Conservation (phyloP, 2,329 filamentous ascomycete species). For the Ophiostoma tasmaniense region DNA sequence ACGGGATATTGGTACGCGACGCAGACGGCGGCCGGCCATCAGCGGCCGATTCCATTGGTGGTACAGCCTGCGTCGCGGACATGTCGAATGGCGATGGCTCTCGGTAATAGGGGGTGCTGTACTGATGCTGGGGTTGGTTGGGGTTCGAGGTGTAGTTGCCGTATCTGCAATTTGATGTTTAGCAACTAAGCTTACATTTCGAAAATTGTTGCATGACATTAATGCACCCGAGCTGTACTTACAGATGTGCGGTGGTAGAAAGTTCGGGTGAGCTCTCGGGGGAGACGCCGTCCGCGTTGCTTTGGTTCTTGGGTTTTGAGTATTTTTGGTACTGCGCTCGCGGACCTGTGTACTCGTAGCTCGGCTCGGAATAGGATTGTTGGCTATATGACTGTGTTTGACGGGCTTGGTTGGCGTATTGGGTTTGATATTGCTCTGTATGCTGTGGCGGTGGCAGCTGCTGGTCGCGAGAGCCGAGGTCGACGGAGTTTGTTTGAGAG, state of each 20-base stretch:
- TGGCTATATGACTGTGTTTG: not conserved
- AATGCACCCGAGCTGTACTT: not conserved
- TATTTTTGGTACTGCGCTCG: constrained; percentile 13
- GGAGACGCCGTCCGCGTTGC: constrained; percentile 36
- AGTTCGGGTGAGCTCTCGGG: constrained; percentile 50
- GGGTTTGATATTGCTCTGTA: constrained; percentile 15
- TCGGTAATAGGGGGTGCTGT: constrained; percentile 39
- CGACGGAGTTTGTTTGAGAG: constrained; percentile 44
- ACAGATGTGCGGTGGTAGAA: not conserved
- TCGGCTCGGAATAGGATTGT: not conserved
- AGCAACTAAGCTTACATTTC: not conserved
- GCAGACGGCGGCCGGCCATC: constrained; percentile 9
- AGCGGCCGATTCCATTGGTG: constrained; percentile 8
- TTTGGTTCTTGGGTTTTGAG: constrained; percentile 6
- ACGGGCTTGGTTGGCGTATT: constrained; percentile 14
- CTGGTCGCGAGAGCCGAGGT: constrained; percentile 26
- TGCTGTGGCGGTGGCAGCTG: not conserved
- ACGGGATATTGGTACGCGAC: constrained; percentile 36
- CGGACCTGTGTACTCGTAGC: constrained; percentile 12
- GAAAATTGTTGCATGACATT: not conserved
- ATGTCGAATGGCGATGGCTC: constrained; percentile 17
- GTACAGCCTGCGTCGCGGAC: constrained; percentile 16
- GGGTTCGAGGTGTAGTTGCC: not conserved
- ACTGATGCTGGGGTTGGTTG: not conserved
- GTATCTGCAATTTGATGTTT: not conserved